Base-by-base conservation (phyloP, 2,329 filamentous ascomycete genomes). In the Fusarium secorum region DNA sequence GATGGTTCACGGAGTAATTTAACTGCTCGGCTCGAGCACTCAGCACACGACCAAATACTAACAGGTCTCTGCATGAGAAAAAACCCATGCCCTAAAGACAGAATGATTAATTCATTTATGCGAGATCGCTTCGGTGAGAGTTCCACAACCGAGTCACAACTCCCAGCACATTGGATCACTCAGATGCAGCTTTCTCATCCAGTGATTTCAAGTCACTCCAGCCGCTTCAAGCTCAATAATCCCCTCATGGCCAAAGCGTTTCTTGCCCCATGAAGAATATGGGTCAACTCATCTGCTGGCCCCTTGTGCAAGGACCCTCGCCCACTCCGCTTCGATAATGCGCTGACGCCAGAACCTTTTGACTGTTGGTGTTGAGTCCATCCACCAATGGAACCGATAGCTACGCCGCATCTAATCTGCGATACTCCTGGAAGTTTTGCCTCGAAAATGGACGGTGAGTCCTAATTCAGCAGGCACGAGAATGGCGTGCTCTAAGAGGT, bases 231-330 rank as follows among this genome's bases (percentile, higher is more conserved):
- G 42, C 46, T 39, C 59, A 54, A 57, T 62, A 72, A 72, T 70
- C 53, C 49, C 69, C 69, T 70, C 69, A 72, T 72, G 60, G 60
- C 56, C 60, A 69, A 66, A 70, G 68, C 68, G 56, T 62, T 57
- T 45, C 54, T 49, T 36, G 39, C 33, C 49, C 32, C 51, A 51
- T 42, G 42, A 53, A 51, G 51, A 38, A 38, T 56, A 66, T 62
- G 67, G 66, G 38, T 64, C 66, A 65, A 30, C 59, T 66, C 67
- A 66, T 60, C 64, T 64, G n/a, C 66, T 57, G 52, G 30, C 60
- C 60, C 60, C 53, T 54, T 54, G 66, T 61, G 46, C 53, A 54
- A 54, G 60, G 69, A 52, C 61, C 57, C 45, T 57, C 70, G 65
- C 59, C 53, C 52, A 51, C 56, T 72, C 70, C 49, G 64, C 68